phyloP scores from a whole-genome alignment of 768 basidiomycete genomes.

The Xerocomus potaroensis region DNA sequence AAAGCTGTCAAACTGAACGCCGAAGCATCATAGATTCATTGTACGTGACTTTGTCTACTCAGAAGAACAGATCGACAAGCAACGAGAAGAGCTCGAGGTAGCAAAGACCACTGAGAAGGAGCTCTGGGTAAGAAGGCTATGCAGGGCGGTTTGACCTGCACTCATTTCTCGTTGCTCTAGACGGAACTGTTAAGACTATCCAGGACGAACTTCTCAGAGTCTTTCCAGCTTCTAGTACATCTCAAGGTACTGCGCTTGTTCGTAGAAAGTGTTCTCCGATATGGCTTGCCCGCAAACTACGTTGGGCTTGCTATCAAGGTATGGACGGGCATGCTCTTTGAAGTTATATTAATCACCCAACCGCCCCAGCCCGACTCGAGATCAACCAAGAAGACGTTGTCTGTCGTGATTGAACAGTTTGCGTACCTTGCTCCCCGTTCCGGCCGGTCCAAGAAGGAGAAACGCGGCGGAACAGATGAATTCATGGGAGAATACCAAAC shows the following conservation, averaged over 20 bases:
- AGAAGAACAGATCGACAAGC: constrained; percentile 73
- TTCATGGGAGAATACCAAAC: constrained; percentile 89
- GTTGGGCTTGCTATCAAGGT: constrained; percentile 79
- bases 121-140: constrained; percentile 74
- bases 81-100: constrained; percentile 74
- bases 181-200: constrained; percentile 87
- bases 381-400: constrained; percentile 72
- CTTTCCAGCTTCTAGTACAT: constrained; percentile 91
- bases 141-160: not conserved
- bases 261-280: constrained; percentile 92
- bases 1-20: constrained; percentile 4
- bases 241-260: constrained; percentile 89
- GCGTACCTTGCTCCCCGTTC: constrained; percentile 74
- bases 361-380: constrained; percentile 77
- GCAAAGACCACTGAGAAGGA: constrained; percentile 90
- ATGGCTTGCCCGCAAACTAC: constrained; percentile 93
- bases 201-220: constrained; percentile 95
- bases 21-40: constrained; percentile 60
- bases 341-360: not conserved
- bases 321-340: not conserved
- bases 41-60: constrained; percentile 93
- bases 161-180: constrained; percentile 37
- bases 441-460: constrained; percentile 38
- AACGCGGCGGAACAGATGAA: constrained; percentile 49
- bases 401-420: constrained; percentile 71